phyloP scores from a whole-genome alignment of 805 yeast species.

The Yamadazyma insecticola region DNA sequence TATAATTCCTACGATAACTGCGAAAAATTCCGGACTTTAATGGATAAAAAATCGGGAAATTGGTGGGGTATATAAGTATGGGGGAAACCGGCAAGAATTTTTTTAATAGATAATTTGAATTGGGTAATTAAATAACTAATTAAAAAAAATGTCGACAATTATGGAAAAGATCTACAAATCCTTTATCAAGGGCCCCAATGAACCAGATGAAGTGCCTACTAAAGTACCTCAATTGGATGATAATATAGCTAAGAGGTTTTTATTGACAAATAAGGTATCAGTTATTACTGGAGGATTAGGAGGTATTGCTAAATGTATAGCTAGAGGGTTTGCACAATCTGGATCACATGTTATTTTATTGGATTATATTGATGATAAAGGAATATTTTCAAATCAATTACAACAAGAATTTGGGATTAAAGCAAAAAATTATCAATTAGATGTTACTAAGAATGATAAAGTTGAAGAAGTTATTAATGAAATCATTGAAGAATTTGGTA shows the following conservation, averaged over 20 bases:
- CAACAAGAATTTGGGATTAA: constrained; percentile 17
- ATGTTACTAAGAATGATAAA: constrained; percentile 20
- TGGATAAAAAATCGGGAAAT: too few species aligned
- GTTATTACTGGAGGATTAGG: constrained; percentile 28
- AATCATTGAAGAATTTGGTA: constrained; percentile 23
- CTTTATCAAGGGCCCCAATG: constrained; percentile 11
- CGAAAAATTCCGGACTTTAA: too few species aligned
- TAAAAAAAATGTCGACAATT: too few species aligned
- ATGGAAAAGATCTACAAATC: constrained; percentile 8
- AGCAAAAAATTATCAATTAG: constrained; percentile 21
- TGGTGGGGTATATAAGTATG: too few species aligned
- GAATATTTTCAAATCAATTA: constrained; percentile 17
- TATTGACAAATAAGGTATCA: constrained; percentile 20
- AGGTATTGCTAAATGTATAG: constrained; percentile 25
- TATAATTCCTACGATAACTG: too few species aligned
- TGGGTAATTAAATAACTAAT: too few species aligned
- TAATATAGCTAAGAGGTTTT: constrained; percentile 11
- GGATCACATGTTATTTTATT: constrained; percentile 22
- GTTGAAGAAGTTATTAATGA: constrained; percentile 17
- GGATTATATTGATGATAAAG: constrained; percentile 19
- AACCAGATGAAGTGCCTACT: constrained; percentile 11
- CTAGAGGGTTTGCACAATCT: constrained; percentile 23
- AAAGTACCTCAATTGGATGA: constrained; percentile 4
- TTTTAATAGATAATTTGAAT: too few species aligned
- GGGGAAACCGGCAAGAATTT: too few species aligned